Base-by-base conservation (phyloP, 306 rosid genomes). In the Rosa lucieae region DNA sequence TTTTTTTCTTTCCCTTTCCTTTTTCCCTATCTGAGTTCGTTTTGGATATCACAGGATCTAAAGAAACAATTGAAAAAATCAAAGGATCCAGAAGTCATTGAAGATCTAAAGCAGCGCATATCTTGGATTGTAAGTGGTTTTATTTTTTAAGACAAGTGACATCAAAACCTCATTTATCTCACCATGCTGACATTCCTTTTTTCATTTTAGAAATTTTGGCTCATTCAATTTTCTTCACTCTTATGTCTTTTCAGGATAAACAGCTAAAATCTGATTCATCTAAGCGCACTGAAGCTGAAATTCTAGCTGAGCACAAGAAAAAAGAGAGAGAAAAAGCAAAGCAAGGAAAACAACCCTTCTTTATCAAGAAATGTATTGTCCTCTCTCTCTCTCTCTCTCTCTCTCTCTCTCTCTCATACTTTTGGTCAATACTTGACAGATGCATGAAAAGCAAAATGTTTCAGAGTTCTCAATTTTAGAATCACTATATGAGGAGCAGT, bases 331-430 rank as follows among this genome's bases (percentile, higher is more conserved):
- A 87, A 88, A 94, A 97, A 55, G 82, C 91, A 48, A 92, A 92
- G 84, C 88, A 85, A 77, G 98, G 98, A 70, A 94, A 95, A 82
- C 91, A 84, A 23, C 99, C 98, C 39, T 95, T 88, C 80, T 95
- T 89, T 90, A 85, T 92, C 53, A 92, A 91, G 83, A 89, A 92
- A 78, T 91, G 98, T 92, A 85, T 69, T 13, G 10, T 65, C 47
- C 23, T 82, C 44, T 23, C 51, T 10, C 70, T 43, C 26, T 23
- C 26, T 23, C 26, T 23, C 26, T 23, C 26, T 23, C 26, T 29
- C 68, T 74, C 8, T 56, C 65, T 10, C 14, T 3, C 17, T 17
- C 1, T n/a, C 8, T 2, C 23, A n/a, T 52, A 52, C 51, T 55
- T 37, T 32, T 20, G 42, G 35, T 53, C 17, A n/a, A 15, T 39